A percentile compares a stretch with the other conserved stretches of the same genome.
phyloP scores from a whole-genome alignment of 2,329 filamentous ascomycete genomes.

The Cytospora paraplurivora region DNA sequence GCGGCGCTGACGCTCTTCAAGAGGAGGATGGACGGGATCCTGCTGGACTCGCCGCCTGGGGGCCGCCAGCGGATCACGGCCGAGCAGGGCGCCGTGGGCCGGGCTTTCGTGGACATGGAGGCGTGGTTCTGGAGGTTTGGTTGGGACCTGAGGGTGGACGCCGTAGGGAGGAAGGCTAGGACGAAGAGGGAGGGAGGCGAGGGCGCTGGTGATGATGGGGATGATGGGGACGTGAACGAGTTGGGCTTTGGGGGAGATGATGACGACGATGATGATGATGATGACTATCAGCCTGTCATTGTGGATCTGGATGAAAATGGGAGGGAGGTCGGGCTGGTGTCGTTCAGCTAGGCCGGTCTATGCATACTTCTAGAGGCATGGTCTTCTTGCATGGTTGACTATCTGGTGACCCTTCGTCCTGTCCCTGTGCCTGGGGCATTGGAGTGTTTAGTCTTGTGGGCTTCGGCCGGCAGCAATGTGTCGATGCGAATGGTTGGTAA shows the following conservation, averaged over 20 bases:
- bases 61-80: conserved; percentile 39
- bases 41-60: conserved; percentile 38
- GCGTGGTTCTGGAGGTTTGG: conserved; percentile 50
- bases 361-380: background rate
- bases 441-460: background rate
- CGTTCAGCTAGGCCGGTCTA: conserved; percentile 41
- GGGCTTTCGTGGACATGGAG: conserved; percentile 53
- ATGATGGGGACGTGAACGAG: background rate
- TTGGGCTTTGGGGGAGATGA: conserved; percentile 40
- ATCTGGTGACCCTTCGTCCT: background rate
- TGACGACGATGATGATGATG: conserved; percentile 48
- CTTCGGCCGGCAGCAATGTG: background rate
- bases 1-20: conserved; percentile 57
- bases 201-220: conserved; percentile 43
- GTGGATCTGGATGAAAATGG: conserved; percentile 56
- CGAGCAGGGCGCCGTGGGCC: conserved; percentile 48
- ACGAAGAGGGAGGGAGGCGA: conserved; percentile 43
- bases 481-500: too few relatives aligned
- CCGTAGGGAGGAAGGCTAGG: conserved; percentile 55
- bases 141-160: conserved; percentile 58
- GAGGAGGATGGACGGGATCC: conserved; percentile 51
- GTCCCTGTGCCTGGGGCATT: background rate
- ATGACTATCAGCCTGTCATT: conserved; percentile 56
- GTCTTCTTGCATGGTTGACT: background rate
- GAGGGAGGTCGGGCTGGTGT: conserved; percentile 54